Evolutionary conservation across 768 basidiomycete species (phyloP).

Genomic region (Tremella fuciformis): DNA sequence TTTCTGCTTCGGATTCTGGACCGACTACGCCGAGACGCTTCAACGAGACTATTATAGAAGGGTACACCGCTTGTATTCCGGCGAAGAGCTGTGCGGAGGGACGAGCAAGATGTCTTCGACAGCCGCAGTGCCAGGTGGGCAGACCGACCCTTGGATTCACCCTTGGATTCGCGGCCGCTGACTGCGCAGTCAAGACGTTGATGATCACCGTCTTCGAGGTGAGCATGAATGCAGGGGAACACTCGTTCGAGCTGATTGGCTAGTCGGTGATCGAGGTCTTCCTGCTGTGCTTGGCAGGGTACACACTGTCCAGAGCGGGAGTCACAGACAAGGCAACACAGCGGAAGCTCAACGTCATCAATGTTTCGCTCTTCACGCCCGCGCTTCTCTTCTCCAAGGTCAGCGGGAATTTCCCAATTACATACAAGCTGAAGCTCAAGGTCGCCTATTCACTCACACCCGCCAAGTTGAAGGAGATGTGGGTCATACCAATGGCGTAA

Average conservation of each 20-base stretch:
- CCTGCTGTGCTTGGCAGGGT: conserved; percentile 74
- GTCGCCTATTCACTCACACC: conserved; percentile 85
- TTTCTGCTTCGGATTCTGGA: too few species aligned
- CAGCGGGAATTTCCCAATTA: not conserved
- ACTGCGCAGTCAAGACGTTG: conserved; percentile 54
- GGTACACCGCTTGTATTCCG: too few species aligned
- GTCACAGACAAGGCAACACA: conserved; percentile 87
- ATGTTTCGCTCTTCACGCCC: conserved; percentile 74
- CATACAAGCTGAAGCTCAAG: not conserved
- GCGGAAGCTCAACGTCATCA: conserved; percentile 54
- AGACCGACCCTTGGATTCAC: too few species aligned
- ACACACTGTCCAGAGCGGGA: conserved; percentile 67
- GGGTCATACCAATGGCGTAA: conserved; percentile 51
- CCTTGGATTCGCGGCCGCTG: not conserved
- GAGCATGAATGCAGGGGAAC: conserved; percentile 28
- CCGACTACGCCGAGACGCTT: too few species aligned
- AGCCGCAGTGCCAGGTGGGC: conserved; percentile 33
- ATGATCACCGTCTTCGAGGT: conserved; percentile 64
- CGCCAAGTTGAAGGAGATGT: conserved; percentile 50
- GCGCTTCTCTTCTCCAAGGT: conserved; percentile 83
- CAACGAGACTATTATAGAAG: too few species aligned
- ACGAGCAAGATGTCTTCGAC: not conserved
- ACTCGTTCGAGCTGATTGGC: conserved; percentile 1
- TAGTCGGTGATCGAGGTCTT: conserved; percentile 89
- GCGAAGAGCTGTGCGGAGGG: too few species aligned